phyloP scores from a whole-genome alignment of 495 filamentous ascomycete genomes.

The Tuber melanosporum region DNA sequence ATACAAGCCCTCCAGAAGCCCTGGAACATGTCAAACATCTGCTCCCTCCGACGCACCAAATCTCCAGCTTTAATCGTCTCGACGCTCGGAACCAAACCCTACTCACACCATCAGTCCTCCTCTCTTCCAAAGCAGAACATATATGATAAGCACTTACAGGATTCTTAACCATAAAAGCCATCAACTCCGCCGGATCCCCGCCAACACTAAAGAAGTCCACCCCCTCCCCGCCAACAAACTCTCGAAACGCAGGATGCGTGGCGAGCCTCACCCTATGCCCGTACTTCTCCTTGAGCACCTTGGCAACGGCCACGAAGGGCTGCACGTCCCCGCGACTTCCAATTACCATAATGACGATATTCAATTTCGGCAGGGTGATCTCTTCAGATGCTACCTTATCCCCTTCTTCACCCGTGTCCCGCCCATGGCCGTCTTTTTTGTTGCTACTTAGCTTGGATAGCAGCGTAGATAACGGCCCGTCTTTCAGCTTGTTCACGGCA shows the following conservation, averaged over 20 bases:
- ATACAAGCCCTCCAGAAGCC: conserved; percentile 60
- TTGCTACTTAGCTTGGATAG: conserved; percentile 28
- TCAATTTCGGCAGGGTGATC: conserved; percentile 50
- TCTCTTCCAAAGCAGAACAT: background rate
- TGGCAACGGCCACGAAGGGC: conserved; percentile 66
- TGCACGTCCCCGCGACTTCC: conserved; percentile 71
- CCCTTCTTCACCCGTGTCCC: background rate
- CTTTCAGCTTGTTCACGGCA: conserved; percentile 60
- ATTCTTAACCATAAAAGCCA: conserved; percentile 80
- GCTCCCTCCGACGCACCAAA: conserved; percentile 53
- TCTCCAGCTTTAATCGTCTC: conserved; percentile 61
- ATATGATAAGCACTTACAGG: conserved; percentile 43
- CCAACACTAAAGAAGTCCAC: conserved; percentile 66
- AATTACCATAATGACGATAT: conserved; percentile 75
- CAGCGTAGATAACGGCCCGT: conserved; percentile 48
- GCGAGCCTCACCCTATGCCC: conserved; percentile 66
- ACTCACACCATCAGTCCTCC: conserved; percentile 14
- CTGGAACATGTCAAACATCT: conserved; percentile 58
- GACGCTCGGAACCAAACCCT: conserved; percentile 59
- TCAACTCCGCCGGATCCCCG: conserved; percentile 64
- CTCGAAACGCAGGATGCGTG: conserved; percentile 60
- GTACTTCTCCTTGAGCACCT: conserved; percentile 59
- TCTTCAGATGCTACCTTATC: background rate
- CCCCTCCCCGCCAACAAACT: conserved; percentile 50
- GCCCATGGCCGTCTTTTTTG: conserved; percentile 7